Percentiles rank a stretch among this genome's conserved stretches.
phyloP scores from a whole-genome alignment of 805 yeast species.

The Candida nitratophila region DNA sequence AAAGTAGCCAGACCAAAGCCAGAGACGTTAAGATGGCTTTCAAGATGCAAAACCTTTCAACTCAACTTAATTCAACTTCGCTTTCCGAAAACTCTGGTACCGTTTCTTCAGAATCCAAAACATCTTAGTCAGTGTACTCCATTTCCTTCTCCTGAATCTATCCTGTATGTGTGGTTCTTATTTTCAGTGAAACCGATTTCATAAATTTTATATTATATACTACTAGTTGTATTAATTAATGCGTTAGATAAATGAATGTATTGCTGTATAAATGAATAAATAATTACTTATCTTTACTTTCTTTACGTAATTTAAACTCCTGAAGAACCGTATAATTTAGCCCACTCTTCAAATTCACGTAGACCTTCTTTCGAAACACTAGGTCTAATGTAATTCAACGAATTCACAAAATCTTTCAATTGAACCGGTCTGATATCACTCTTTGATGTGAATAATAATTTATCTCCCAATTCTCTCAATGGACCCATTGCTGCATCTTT shows the following conservation, averaged over 20 bases:
- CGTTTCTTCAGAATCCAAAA: too few relatives aligned
- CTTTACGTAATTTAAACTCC: constrained; percentile 48
- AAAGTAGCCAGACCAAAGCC: constrained; percentile 22
- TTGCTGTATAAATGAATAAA: background rate
- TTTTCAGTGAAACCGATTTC: too few relatives aligned
- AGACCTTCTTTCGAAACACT: constrained; percentile 83
- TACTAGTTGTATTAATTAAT: background rate
- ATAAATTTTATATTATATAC: too few relatives aligned
- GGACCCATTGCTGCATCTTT: constrained; percentile 99
- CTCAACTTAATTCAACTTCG: background rate
- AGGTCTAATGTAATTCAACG: constrained; percentile 77
- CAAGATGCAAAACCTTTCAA: constrained; percentile 11
- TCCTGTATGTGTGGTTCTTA: too few relatives aligned
- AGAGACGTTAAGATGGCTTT: constrained; percentile 15
- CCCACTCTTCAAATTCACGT: constrained; percentile 82
- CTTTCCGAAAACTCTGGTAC: background rate
- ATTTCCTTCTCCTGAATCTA: too few relatives aligned
- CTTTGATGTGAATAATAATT: constrained; percentile 58
- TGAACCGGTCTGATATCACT: constrained; percentile 73
- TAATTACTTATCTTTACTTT: too few relatives aligned
- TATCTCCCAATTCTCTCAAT: constrained; percentile 80
- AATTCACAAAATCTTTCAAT: constrained; percentile 64
- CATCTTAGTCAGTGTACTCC: too few relatives aligned
- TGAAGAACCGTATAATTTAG: constrained; percentile 75
- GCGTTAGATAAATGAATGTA: background rate